Percentiles rank a stretch among this genome's conserved stretches.
Evolutionary conservation across 2,329 filamentous ascomycete genomes (phyloP).

Genomic region (Scedosporium boydii): DNA sequence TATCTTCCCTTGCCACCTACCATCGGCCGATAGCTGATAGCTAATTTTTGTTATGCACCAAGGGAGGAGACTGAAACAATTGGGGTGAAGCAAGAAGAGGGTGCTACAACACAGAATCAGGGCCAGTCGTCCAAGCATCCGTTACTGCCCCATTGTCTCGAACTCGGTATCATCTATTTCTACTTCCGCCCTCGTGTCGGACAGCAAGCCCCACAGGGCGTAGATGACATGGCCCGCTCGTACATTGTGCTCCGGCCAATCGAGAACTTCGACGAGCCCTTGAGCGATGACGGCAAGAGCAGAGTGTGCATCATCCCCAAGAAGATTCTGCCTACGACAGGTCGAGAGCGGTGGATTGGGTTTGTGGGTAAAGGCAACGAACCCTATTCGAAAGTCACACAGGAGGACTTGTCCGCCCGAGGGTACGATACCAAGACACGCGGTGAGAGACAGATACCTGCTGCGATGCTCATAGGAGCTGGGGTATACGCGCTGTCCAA

Average conservation of each 20-base stretch:
- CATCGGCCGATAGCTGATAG: not conserved
- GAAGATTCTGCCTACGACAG: slow-evolving; percentile 65
- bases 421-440: slow-evolving; percentile 70
- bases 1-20: not conserved
- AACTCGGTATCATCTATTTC: slow-evolving; percentile 88
- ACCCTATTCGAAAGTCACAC: slow-evolving; percentile 60
- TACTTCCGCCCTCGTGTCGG: slow-evolving; percentile 74
- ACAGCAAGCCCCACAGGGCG: slow-evolving; percentile 56
- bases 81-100: not conserved
- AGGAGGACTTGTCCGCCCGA: slow-evolving; percentile 55
- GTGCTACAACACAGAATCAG: not conserved
- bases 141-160: slow-evolving; percentile 48
- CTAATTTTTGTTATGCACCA: not conserved
- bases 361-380: slow-evolving; percentile 70
- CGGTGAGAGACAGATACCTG: slow-evolving; percentile 58
- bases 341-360: slow-evolving; percentile 62
- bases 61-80: not conserved
- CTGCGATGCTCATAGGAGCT: slow-evolving; percentile 69
- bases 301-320: slow-evolving; percentile 74
- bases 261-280: slow-evolving; percentile 51
- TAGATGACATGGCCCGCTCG: slow-evolving; percentile 66
- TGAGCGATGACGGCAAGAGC: slow-evolving; percentile 53
- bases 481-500: slow-evolving; percentile 76
- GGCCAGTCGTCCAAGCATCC: not conserved
- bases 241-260: slow-evolving; percentile 74